Evolutionary conservation across 345 rosid genomes (phyloP).

Genomic region (Murraya paniculata): DNA sequence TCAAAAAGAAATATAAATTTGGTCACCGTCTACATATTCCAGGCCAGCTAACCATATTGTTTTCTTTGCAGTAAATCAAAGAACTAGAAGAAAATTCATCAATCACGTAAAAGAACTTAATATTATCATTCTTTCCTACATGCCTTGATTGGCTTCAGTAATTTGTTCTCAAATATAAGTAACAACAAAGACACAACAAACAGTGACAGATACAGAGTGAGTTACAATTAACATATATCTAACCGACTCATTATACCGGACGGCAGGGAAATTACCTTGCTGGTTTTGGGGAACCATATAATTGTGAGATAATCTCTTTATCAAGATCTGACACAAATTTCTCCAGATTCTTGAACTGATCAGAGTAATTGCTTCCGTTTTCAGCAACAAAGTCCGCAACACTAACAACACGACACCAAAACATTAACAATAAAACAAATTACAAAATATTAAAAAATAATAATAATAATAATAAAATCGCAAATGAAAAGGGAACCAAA

Average conservation of each 20-base stretch:
- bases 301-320: slow-evolving; percentile 43
- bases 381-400: slow-evolving; percentile 54
- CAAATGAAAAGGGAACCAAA: neutral
- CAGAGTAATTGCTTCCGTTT: slow-evolving; percentile 41
- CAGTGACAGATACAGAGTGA: neutral
- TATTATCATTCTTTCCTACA: neutral
- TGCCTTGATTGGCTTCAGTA: neutral
- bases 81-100: neutral
- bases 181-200: neutral
- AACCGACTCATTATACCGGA: neutral
- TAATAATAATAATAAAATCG: neutral
- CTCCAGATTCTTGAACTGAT: slow-evolving; percentile 56
- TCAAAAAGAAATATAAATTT: neutral
- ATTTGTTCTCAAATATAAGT: neutral
- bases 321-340: slow-evolving; percentile 54
- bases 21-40: neutral
- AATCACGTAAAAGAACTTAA: neutral
- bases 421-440: neutral
- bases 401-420: slow-evolving; percentile 28
- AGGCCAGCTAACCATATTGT: neutral
- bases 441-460: neutral
- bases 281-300: slow-evolving; percentile 27
- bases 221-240: neutral
- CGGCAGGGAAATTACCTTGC: slow-evolving; percentile 34
- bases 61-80: neutral